phyloP scores from a whole-genome alignment of 2,329 filamentous ascomycete species.

The Fusarium haematococcum region DNA sequence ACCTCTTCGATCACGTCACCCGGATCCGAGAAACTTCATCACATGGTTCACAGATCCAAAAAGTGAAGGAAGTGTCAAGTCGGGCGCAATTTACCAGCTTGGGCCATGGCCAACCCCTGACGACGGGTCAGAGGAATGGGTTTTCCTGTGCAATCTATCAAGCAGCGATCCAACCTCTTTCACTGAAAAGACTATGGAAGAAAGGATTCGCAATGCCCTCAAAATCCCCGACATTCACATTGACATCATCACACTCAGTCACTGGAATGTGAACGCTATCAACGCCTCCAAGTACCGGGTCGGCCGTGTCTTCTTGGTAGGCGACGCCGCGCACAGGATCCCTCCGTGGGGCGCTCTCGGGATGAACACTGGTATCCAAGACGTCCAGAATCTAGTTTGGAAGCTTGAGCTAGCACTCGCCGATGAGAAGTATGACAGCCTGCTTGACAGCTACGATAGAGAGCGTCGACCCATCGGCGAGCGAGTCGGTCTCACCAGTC shows the following conservation, averaged over 20 bases:
- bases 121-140: not conserved
- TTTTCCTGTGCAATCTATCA: not conserved
- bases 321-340: not conserved
- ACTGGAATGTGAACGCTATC: not conserved
- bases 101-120: not conserved
- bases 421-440: not conserved
- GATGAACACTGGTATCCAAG: not conserved
- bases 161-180: not conserved
- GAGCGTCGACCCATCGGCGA: not conserved
- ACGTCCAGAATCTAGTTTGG: not conserved
- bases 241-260: not conserved
- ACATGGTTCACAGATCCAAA: not conserved
- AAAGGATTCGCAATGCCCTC: not conserved
- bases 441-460: not conserved
- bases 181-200: not conserved
- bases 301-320: not conserved
- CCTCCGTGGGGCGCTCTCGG: not conserved
- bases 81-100: not conserved
- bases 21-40: not conserved
- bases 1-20: not conserved
- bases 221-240: not conserved
- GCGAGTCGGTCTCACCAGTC: not conserved
- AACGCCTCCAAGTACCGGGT: not conserved
- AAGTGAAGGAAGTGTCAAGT: not conserved
- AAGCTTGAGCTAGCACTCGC: not conserved